A percentile compares a stretch with the other conserved stretches of the same genome.
These are phyloP conservation scores for Cenchrus americanus DNA, from an alignment of 176 grass and related monocot species.

Conservation along the genomic window DNA sequence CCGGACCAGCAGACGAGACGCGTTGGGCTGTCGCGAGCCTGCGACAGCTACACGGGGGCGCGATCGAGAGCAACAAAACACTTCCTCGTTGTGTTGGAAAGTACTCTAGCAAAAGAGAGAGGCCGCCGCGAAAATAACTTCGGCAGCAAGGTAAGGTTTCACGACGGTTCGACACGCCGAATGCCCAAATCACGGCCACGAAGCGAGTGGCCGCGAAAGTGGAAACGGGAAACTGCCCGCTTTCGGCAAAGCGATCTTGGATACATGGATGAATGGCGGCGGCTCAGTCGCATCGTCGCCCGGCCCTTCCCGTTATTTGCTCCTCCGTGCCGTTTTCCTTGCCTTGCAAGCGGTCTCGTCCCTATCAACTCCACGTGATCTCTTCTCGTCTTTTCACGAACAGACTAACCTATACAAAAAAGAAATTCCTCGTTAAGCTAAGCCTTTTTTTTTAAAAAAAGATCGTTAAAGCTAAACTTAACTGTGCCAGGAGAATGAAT, in stretches of 20 bases:
- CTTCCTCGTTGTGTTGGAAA: not conserved
- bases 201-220: not conserved
- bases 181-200: not conserved
- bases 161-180: not conserved
- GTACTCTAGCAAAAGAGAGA: not conserved
- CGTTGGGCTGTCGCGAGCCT: too few relatives aligned
- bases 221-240: not conserved
- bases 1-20: not conserved
- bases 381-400: not conserved
- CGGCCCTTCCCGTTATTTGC: not conserved
- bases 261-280: not conserved
- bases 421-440: too few relatives aligned
- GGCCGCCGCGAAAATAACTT: not conserved
- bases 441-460: too few relatives aligned
- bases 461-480: not conserved
- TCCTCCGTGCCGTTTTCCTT: not conserved
- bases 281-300: not conserved
- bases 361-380: not conserved
- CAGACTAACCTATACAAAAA: not conserved
- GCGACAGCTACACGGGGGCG: too few relatives aligned
- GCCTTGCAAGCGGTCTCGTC: not conserved
- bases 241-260: constrained; percentile 1
- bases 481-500: not conserved
- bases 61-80: too few relatives aligned
- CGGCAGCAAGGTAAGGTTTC: constrained; percentile 1